Base-by-base conservation (phyloP, 805 yeast genomes). In the Saccharomycopsis javanensis region DNA sequence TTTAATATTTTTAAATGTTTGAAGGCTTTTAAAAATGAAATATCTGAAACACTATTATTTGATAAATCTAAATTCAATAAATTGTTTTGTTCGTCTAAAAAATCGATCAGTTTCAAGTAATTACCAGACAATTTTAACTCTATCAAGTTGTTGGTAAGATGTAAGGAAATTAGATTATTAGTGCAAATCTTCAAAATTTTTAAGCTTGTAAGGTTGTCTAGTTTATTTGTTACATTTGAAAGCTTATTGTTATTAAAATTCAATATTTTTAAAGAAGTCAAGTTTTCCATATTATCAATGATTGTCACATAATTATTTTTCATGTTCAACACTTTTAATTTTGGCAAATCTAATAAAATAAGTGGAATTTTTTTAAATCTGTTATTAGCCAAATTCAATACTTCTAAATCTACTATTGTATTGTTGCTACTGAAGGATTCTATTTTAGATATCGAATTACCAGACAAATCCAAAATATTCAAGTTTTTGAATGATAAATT, bases 291-390 rank as follows among this genome's bases (percentile, higher is more conserved):
- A 31, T 56, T 56, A 20, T 56, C 51, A 34, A 56, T 48, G 7
- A 13, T 34, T 10, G 30, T 18, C 37, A 56, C 35, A 4, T 16
- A 30, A 23, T 56, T 56, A 8, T 50, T 53, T 20, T 53, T 92
- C 60, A 92, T 76, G 55, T 94, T 71, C 53, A 84, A 74, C 70
- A 90, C 96, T 66, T 81, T 71, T 52, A 66, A 67, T n/a, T 60
- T 63, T 8, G 70, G 72, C 4, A 60, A 53, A 55, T 72, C 72
- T 58, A 27, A 33, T 48, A 56, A 50, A 38, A 46, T 53, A 6
- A 25, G n/a, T 77, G 82, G 56, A 30, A 56, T 56, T 25, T 56
- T 56, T 6, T 20, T 15, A 28, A 56, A 53, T 38, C 38, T 34
- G 30, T 56, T 56, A 23, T 25, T 46, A n/a, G 53, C 45, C 45